Base-by-base conservation (phyloP, 805 yeast genomes). In the Candida silvicultrix region DNA sequence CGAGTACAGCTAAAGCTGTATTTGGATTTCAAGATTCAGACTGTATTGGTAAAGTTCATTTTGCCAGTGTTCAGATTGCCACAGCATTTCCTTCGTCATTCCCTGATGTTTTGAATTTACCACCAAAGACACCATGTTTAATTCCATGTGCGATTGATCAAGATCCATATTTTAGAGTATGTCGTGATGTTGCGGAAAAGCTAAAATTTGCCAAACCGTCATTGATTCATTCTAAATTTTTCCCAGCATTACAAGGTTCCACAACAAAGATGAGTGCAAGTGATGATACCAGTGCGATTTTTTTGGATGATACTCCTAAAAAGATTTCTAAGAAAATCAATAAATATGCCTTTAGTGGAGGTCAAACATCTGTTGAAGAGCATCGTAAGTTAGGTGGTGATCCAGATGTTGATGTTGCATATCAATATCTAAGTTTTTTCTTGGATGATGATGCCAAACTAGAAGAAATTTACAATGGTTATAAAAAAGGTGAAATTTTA, bases 131-230 rank as follows among this genome's bases (percentile, higher is more conserved):
- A 0, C 98, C 97, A 51, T 89, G 96, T 68, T 74, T 94, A 66
- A 94, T 94, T 66, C 99, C 99, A 36, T 94, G 99, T 75, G 99
- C 99, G 41, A 94, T 94, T 64, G 99, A 94, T 65, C 99, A 92
- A 73, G 99, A 94, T 67, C 98, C 99, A 28, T 94, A 94, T 68
- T 94, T 94, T 74, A 79, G 99, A 68, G 95, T 94, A 20, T 88
- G 96, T 68, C 79, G 99, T 69, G 99, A 94, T 65, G 99, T 94
- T 54, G 97, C 99, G 11, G 89, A 83, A 60, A 94, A 92, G 67
- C 77, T 94, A 64, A 85, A 84, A 66, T 95, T 77, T 64, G 72
- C 89, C 51, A 94, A 94, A 69, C 98, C 98, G 18, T 81, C 97
- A 10, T 77, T 94, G 63, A 74, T 94, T 52, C 98, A 94, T 68